Base-by-base conservation (phyloP, 148 eudicot genomes). In the Dysphania ambrosioides region DNA sequence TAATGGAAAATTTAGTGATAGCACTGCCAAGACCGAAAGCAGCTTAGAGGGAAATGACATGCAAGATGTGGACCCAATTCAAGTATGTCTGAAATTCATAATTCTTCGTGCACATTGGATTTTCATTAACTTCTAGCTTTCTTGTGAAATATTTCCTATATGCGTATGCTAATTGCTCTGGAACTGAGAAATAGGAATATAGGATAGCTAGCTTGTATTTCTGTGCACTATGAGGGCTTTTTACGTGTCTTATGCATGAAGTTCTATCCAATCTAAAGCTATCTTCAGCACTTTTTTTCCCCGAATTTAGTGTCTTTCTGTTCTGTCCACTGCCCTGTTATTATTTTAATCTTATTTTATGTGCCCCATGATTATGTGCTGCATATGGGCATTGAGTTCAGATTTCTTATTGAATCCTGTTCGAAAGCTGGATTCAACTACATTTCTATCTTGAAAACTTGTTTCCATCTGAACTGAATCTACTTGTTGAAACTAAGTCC, bases 51-150 rank as follows among this genome's bases (percentile, higher is more conserved):
- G 72, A 32, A 75, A 69, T 23, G 82, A 59, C 26, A 67, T 67
- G 24, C 82, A 71, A 57, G 62, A 79, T 62, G 85, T 92, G 78
- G 97, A 95, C 81, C 90, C 91, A 24, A 72, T 95, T 83, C 97
- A 94, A 86, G 98, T 94, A 76, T 87, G 97, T 81, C 58, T 75
- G 38, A 55, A n/a, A 29, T 63, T n/a, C 13, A 44, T 47, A 42
- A 42, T 78, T 30, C 18, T 65, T 75, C 49, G 30, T 35, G 44
- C 41, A 24, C 23, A 12, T 42, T 58, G 58, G n/a, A 41, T 21
- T 1, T 27, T 29, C 19, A 21, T 8, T 9, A 61, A 61, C 35
- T 56, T 35, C 0, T 12, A 8, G 19, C 10, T 6, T 7, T 29
- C 41, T 18, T 23, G 24, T 30, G n/a, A 60, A 44, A 4, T 42